These are phyloP conservation scores for Trichoderma arundinaceum DNA, from an alignment of 2,329 filamentous ascomycete species.

Conservation along the genomic window DNA sequence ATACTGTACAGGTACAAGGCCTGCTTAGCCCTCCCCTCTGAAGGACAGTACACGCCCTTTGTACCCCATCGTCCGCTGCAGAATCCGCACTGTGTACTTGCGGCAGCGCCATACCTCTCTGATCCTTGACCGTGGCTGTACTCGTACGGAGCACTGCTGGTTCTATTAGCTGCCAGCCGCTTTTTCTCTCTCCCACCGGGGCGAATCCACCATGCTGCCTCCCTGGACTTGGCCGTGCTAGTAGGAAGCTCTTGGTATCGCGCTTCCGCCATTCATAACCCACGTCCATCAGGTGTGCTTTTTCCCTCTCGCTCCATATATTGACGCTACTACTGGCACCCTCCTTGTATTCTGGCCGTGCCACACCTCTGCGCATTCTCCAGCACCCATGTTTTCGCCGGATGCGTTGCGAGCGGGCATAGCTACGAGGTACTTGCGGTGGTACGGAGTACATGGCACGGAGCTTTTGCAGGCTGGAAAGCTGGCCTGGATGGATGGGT, in stretches of 20 bases:
- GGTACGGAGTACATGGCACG: too few relatives aligned
- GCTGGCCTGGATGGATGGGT: too few relatives aligned
- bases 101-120: slow-evolving; percentile 14
- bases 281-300: slow-evolving; percentile 9
- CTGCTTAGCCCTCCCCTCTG: slow-evolving; percentile 41
- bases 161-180: too few relatives aligned
- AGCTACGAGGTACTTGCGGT: neutral
- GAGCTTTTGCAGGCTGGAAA: too few relatives aligned
- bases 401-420: slow-evolving; percentile 17
- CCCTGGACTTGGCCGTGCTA: slow-evolving; percentile 10
- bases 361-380: slow-evolving; percentile 19
- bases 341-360: slow-evolving; percentile 19
- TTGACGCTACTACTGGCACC: slow-evolving; percentile 23
- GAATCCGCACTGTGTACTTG: slow-evolving; percentile 48
- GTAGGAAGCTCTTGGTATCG: slow-evolving; percentile 20
- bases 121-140: slow-evolving; percentile 19
- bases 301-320: slow-evolving; percentile 17
- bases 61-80: slow-evolving; percentile 38
- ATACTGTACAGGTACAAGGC: slow-evolving; percentile 50
- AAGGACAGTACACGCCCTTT: slow-evolving; percentile 46
- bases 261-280: slow-evolving; percentile 22
- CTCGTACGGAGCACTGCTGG: neutral
- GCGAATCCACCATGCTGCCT: slow-evolving; percentile 26
- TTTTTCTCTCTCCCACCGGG: slow-evolving; percentile 3
- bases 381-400: slow-evolving; percentile 25